phyloP scores from a whole-genome alignment of 2,329 filamentous ascomycete species.

The Fusarium subtropicale region DNA sequence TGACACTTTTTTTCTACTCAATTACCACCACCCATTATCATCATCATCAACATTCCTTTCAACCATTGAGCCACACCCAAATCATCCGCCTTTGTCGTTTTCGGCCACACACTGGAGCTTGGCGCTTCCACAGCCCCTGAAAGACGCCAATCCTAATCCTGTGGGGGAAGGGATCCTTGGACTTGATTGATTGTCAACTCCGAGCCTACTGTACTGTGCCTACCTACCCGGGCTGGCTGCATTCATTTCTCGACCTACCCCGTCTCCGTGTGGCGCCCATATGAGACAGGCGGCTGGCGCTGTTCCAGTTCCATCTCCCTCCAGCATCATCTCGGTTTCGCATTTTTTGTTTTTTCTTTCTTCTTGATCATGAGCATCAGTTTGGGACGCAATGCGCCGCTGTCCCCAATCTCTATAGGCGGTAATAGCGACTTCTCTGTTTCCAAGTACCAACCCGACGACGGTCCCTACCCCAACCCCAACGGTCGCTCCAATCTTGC shows the following conservation, averaged over 20 bases:
- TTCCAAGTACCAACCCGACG: conserved; percentile 71
- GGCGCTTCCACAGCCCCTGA: conserved; percentile 44
- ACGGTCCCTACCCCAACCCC: conserved; percentile 64
- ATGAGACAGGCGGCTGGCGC: conserved; percentile 47
- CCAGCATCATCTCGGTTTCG: conserved; percentile 41
- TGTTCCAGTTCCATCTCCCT: conserved; percentile 43
- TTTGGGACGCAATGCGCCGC: conserved; percentile 75
- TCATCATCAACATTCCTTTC: conserved; percentile 22
- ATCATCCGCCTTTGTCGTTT: conserved; percentile 30
- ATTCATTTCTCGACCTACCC: conserved; percentile 43
- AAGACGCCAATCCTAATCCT: conserved; percentile 43
- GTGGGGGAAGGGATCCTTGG: conserved; percentile 48
- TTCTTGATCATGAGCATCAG: conserved; percentile 67
- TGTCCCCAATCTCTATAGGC: conserved; percentile 85
- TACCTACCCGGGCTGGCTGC: conserved; percentile 20
- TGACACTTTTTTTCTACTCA: neutral
- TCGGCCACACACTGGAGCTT: conserved; percentile 42
- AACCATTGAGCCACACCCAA: conserved; percentile 23
- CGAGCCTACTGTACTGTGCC: conserved; percentile 3
- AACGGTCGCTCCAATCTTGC: conserved; percentile 69
- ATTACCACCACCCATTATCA: neutral
- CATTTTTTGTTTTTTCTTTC: conserved; percentile 37
- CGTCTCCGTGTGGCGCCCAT: conserved; percentile 45
- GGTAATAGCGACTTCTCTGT: conserved; percentile 83
- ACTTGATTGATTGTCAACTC: conserved; percentile 6